Conservation (phyloP, 192 early-diverging fungal species). For the Coemansia sp. region DNA sequence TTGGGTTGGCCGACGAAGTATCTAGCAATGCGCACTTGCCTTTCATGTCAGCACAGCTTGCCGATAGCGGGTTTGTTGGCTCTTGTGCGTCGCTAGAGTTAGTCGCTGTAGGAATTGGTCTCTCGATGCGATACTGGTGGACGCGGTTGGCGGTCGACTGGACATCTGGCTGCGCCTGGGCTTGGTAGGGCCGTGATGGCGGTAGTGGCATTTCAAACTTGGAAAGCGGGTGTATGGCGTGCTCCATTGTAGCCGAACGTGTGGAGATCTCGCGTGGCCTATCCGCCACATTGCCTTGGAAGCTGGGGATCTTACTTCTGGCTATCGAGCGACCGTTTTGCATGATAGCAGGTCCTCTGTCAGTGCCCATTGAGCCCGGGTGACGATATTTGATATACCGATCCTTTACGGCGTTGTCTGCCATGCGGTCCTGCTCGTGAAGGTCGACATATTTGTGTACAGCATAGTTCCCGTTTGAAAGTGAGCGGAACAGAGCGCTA, state of each 20-base stretch:
- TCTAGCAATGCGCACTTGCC: constrained; percentile 31
- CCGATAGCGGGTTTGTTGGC: neutral
- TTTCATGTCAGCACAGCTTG: neutral
- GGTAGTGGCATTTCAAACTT: neutral
- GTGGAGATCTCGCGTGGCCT: neutral
- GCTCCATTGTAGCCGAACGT: neutral
- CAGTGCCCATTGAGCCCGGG: neutral
- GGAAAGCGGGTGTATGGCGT: neutral
- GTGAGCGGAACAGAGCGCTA: neutral
- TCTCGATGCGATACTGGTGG: neutral
- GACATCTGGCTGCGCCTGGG: neutral
- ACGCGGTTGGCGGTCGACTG: neutral
- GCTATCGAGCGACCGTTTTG: neutral
- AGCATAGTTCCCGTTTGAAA: neutral
- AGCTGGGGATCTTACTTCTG: constrained; percentile 1
- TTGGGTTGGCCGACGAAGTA: constrained; percentile 48
- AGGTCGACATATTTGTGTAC: neutral
- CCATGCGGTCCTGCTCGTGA: neutral
- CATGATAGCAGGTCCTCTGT: neutral
- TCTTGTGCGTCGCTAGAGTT: neutral
- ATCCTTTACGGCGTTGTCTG: constrained; percentile 4
- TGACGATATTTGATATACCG: constrained; percentile 17
- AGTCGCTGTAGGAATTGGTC: neutral
- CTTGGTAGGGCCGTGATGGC: neutral
- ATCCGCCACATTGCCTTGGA: neutral